Evolutionary conservation across 257 asterid genomes (phyloP).

Genomic region (Przewalskia tangutica): DNA sequence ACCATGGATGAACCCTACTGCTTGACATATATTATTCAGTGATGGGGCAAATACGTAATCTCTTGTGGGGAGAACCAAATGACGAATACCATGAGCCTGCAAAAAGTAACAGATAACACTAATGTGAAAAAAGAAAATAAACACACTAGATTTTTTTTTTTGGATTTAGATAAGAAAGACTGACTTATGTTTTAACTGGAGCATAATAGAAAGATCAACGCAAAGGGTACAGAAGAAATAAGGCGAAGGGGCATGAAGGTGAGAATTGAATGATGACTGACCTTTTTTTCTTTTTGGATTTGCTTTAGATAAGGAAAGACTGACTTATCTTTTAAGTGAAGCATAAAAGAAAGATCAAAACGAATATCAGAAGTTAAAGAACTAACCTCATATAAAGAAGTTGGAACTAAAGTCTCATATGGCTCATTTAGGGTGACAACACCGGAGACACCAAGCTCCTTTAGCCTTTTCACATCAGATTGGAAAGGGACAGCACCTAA

Average conservation of each 20-base stretch:
- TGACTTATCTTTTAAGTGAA: neutral
- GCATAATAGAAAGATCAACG: neutral
- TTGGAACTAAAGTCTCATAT: conserved; percentile 47
- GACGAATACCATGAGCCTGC: conserved; percentile 35
- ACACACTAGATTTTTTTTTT: neutral
- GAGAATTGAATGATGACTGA: neutral
- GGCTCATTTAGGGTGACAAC: conserved; percentile 54
- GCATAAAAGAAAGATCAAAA: neutral
- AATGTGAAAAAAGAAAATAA: neutral
- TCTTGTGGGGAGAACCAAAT: conserved; percentile 43
- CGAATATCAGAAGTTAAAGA: neutral
- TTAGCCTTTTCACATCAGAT: conserved; percentile 39
- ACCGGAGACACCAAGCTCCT: conserved; percentile 42
- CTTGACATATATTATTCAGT: conserved; percentile 26
- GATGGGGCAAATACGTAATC: conserved; percentile 46
- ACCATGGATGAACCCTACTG: conserved; percentile 41
- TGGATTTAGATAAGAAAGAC: neutral
- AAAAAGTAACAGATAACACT: neutral
- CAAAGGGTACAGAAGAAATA: neutral
- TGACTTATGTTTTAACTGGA: neutral
- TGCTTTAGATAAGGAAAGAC: neutral
- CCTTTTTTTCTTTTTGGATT: neutral
- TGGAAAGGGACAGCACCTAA: conserved; percentile 59
- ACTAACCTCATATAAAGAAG: conserved; percentile 39
- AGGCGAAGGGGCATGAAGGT: neutral